A percentile compares a stretch with the other conserved stretches of the same genome.
phyloP scores from a whole-genome alignment of 2,329 filamentous ascomycete species.

The Ceratocystis cacaofunesta region DNA sequence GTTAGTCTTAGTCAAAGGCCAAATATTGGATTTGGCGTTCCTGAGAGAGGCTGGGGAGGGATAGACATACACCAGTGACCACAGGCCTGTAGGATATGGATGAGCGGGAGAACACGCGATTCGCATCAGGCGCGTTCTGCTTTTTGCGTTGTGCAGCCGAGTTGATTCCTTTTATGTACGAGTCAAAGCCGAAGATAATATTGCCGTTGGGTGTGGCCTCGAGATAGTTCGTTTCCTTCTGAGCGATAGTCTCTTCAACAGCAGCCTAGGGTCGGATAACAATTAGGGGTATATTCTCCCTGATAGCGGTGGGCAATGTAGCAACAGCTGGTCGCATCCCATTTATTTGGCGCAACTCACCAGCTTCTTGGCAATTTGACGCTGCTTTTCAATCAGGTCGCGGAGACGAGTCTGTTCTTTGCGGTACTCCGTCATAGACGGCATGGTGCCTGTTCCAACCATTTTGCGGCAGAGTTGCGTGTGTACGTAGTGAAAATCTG shows the following conservation, averaged over 20 bases:
- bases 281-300: neutral
- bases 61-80: conserved; percentile 24
- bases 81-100: conserved; percentile 45
- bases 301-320: conserved; percentile 24
- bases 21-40: neutral
- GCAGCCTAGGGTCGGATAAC: conserved; percentile 22
- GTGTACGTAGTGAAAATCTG: neutral
- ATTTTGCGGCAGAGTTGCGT: neutral
- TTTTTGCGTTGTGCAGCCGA: conserved; percentile 51
- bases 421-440: conserved; percentile 34
- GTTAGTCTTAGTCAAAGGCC: neutral
- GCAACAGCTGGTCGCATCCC: too few relatives aligned
- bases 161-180: conserved; percentile 80
- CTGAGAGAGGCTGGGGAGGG: neutral
- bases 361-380: conserved; percentile 27
- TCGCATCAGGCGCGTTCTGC: conserved; percentile 49
- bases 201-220: conserved; percentile 83
- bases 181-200: conserved; percentile 95
- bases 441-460: conserved; percentile 21
- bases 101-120: conserved; percentile 57
- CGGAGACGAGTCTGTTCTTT: conserved; percentile 35
- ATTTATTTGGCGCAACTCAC: conserved; percentile 21
- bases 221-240: conserved; percentile 74
- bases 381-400: conserved; percentile 32
- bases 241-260: conserved; percentile 66